Evolutionary conservation across 164 flowering plant species (phyloP), one percentile per base, ranked within the genome.

Genomic region (Sextonia rubra): DNA sequence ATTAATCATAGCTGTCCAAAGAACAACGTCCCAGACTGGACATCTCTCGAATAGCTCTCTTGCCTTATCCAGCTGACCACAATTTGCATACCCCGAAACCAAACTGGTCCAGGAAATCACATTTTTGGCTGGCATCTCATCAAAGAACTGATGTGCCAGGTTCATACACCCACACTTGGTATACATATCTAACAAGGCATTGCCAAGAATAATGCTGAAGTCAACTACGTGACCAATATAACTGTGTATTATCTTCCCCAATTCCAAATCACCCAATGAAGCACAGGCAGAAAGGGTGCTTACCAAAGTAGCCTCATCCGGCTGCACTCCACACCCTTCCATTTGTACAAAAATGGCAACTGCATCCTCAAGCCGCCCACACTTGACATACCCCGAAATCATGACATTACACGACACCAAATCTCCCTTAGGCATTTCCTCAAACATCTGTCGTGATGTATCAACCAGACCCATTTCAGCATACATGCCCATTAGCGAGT

Each of bases 1-100:
- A 78, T 88, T 88, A 65, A 91, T 86, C 94, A 93, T 87, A 73
- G 96, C 86, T 12, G 96, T 92, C 98, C 98, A 92, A n/a, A 89
- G 84, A 79, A 92, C 78, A 60, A 84, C 78, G 83, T 91, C 97
- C 72, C 71, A 84, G 9, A 60, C 80, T 7, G 91, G 90, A 76
- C 86, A 84, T 72, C 81, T 79, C 22, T 90, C 91, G 81, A 93
- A 93, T 47, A 93, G 71, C 26, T 81, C 75, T 73, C 89, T 83
- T 20, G 97, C 98, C 63, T 86, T 85, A 70, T 89, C 86, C 68
- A 93, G 64, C 69, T 78, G 52, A 37, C 97, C 97, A 64, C 69
- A 73, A 52, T 82, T 88, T 26, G 81, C 83, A 81, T 90, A 88
- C 3, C 91, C 98, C 9, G 88, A 82, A 6, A 91, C 85, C 88